Evolutionary conservation across 768 basidiomycete species (phyloP).

Genomic region (Termitomyces sp.): DNA sequence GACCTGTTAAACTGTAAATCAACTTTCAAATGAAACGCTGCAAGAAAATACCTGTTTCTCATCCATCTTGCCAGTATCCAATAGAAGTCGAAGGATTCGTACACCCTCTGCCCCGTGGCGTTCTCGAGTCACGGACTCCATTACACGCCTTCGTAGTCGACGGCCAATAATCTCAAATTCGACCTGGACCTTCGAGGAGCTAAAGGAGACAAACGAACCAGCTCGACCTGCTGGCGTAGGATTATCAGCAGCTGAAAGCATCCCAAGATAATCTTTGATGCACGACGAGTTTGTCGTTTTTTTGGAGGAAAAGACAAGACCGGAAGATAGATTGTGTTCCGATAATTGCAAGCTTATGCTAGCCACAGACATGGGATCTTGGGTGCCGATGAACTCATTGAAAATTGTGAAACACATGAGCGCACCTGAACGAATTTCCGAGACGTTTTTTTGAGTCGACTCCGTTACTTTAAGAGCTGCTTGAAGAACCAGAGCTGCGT

Average conservation of each 20-base stretch:
- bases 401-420: neutral
- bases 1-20: slow-evolving; percentile 49
- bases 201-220: slow-evolving; percentile 69
- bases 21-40: neutral
- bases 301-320: slow-evolving; percentile 54
- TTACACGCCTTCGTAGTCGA: slow-evolving; percentile 63
- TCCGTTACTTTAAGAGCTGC: slow-evolving; percentile 73
- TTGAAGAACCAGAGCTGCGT: slow-evolving; percentile 68
- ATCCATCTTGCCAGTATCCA: slow-evolving; percentile 87
- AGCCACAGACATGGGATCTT: slow-evolving; percentile 67
- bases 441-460: slow-evolving; percentile 54
- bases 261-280: slow-evolving; percentile 78
- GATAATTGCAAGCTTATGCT: slow-evolving; percentile 63
- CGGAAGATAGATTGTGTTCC: slow-evolving; percentile 60
- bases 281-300: slow-evolving; percentile 58
- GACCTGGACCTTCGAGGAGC: slow-evolving; percentile 71
- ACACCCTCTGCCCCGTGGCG: slow-evolving; percentile 83
- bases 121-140: slow-evolving; percentile 81
- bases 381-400: neutral
- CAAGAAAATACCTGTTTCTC: slow-evolving; percentile 81
- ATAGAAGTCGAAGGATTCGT: slow-evolving; percentile 73
- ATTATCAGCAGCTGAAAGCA: slow-evolving; percentile 81
- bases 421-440: slow-evolving; percentile 66
- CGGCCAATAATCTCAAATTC: slow-evolving; percentile 74
- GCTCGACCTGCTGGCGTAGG: slow-evolving; percentile 70